A percentile compares a stretch with the other conserved stretches of the same genome.
Evolutionary conservation across 2,329 filamentous ascomycete genomes (phyloP).

Genomic region (Helicocarpus griseus): DNA sequence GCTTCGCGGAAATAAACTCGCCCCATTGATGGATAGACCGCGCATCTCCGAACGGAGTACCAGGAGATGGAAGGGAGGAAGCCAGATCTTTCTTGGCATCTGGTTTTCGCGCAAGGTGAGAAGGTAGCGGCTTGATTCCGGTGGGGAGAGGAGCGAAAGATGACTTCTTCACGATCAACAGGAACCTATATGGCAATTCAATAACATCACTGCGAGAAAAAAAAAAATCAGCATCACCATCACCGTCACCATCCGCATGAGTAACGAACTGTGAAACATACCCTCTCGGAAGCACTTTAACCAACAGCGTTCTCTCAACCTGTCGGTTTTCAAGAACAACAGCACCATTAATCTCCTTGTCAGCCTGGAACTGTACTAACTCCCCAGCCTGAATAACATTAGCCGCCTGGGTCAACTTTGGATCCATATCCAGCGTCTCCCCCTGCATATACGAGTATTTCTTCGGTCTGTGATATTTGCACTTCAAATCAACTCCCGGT

Average conservation of each 20-base stretch:
- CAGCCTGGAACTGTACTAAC: conserved; percentile 76
- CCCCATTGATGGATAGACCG: conserved; percentile 55
- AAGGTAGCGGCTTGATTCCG: conserved; percentile 38
- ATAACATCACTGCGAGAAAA: conserved; percentile 35
- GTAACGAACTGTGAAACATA: conserved; percentile 38
- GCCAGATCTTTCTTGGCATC: conserved; percentile 46
- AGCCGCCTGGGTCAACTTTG: conserved; percentile 59
- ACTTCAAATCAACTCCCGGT: conserved; percentile 85
- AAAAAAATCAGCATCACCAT: conserved; percentile 8
- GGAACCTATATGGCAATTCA: conserved; percentile 51
- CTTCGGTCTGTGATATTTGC: conserved; percentile 85
- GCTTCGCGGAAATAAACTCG: conserved; percentile 62
- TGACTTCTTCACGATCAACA: conserved; percentile 40
- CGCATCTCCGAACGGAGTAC: conserved; percentile 55
- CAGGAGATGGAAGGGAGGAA: conserved; percentile 54
- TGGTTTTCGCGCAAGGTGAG: conserved; percentile 40
- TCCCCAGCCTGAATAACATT: conserved; percentile 60
- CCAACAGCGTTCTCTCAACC: conserved; percentile 63
- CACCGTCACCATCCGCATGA: background rate
- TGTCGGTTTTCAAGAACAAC: conserved; percentile 73
- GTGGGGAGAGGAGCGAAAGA: conserved; percentile 39
- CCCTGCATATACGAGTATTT: conserved; percentile 66
- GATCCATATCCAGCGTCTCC: conserved; percentile 59
- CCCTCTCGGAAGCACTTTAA: conserved; percentile 79
- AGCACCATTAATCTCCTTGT: conserved; percentile 82